phyloP scores from a whole-genome alignment of 495 filamentous ascomycete genomes.

The Amniculicola lignicola region DNA sequence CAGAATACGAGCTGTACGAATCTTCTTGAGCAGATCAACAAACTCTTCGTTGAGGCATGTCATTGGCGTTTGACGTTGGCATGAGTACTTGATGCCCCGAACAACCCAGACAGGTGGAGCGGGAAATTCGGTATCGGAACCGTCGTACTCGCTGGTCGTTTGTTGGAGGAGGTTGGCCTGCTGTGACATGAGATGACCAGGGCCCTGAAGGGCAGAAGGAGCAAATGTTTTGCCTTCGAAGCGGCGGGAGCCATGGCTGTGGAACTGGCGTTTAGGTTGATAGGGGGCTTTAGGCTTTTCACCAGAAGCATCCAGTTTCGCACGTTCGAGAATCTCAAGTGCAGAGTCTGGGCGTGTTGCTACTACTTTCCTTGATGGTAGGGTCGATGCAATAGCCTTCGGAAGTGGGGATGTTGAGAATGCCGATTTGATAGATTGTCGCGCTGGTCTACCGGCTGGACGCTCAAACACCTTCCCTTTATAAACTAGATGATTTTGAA shows the following conservation, averaged over 20 bases:
- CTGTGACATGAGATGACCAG: slow-evolving; percentile 5
- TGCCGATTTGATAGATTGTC: neutral
- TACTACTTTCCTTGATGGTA: slow-evolving; percentile 9
- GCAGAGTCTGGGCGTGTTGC: slow-evolving; percentile 7
- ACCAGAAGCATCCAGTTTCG: slow-evolving; percentile 48
- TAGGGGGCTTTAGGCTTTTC: slow-evolving; percentile 8
- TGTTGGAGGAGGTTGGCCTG: slow-evolving; percentile 51
- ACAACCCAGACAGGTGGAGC: slow-evolving; percentile 68
- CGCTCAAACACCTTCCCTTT: slow-evolving; percentile 46
- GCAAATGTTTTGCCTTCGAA: slow-evolving; percentile 25
- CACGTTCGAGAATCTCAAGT: slow-evolving; percentile 51
- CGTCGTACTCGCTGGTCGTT: slow-evolving; percentile 68
- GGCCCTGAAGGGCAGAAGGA: slow-evolving; percentile 10
- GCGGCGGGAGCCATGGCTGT: slow-evolving; percentile 18
- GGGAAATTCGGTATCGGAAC: slow-evolving; percentile 45
- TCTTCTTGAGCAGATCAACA: slow-evolving; percentile 69
- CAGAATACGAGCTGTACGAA: slow-evolving; percentile 67
- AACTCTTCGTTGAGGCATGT: slow-evolving; percentile 73
- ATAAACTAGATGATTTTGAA: slow-evolving; percentile 66
- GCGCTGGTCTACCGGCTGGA: slow-evolving; percentile 1
- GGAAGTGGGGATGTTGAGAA: slow-evolving; percentile 5
- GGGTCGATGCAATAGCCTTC: neutral
- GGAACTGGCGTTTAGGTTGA: neutral
- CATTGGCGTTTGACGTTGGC: slow-evolving; percentile 70
- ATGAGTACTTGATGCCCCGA: slow-evolving; percentile 67